Evolutionary conservation across 106 monocot species (phyloP), one percentile per base, ranked within the genome.

Genomic region (Phalaenopsis aphrodite): DNA sequence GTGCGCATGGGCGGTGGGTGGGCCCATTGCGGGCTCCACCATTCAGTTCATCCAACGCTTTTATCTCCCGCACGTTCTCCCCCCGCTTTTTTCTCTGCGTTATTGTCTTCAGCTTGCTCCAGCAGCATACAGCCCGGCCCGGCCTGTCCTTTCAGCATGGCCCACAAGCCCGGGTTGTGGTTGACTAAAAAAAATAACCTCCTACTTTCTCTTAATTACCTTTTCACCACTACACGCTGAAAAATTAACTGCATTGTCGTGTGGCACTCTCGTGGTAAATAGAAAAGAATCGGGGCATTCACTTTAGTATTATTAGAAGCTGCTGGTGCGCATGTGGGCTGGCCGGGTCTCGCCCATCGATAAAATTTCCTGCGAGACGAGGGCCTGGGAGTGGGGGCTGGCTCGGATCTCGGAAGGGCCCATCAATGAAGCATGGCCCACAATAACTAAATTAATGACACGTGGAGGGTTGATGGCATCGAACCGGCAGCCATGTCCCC

Each of bases 391-490:
- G 37, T 61, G 68, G 68, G 68, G 37, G 38, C 68, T 2, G 41
- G 73, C 73, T 73, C 73, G 73, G 73, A 73, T 73, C 73, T 42
- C 42, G 73, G 73, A 36, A 73, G 73, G 19, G 73, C 73, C 69
- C 73, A 69, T 69, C 69, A 73, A 73, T 73, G 41, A 19, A 0
- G 21, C 16, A 19, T 14, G 73, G 19, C 73, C 73, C 73, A 38
- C 69, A 37, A 19, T 7, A 12, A 61, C 38, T 14, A 3, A 14
- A 8, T 5, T 7, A 37, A 3, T 9, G 69, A 69, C 69, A 69
- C 69, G 37, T 69, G 39, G 30, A 69, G 0, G 19, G 5, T 4
- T 21, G 19, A 5, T 5, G 21, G 5, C 61, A 61, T 61, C 52
- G 52, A 61, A 61, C 61, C 1, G 5, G n/a, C 61, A 61, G 61